These are phyloP conservation scores for Candida schatavii DNA, from an alignment of 805 yeast species.

Conservation along the genomic window DNA sequence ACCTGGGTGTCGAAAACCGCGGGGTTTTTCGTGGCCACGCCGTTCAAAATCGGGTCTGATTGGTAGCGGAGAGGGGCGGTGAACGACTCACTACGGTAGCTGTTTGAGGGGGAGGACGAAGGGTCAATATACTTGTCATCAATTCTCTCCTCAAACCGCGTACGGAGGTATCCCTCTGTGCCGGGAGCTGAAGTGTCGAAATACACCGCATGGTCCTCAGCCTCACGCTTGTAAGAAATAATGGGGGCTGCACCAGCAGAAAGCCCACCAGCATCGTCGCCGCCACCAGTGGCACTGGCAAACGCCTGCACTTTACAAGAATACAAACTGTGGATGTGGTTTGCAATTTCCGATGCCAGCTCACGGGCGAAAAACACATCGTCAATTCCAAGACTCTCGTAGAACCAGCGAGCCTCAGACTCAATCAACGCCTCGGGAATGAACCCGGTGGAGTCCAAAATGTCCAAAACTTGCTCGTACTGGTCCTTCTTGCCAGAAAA, in stretches of 20 bases:
- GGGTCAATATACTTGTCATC: constrained; percentile 79
- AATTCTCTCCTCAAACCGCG: constrained; percentile 65
- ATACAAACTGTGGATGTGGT: constrained; percentile 83
- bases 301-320: constrained; percentile 91
- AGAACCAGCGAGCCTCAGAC: constrained; percentile 86
- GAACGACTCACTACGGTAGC: constrained; percentile 75
- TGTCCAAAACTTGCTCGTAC: constrained; percentile 75
- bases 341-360: constrained; percentile 72
- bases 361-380: constrained; percentile 90
- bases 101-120: constrained; percentile 31
- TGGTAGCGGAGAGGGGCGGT: constrained; percentile 57
- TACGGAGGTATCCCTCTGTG: constrained; percentile 33
- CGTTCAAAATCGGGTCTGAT: constrained; percentile 44
- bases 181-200: constrained; percentile 71
- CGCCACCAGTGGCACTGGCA: constrained; percentile 48
- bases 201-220: constrained; percentile 84
- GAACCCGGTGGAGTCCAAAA: constrained; percentile 78
- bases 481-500: constrained; percentile 82
- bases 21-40: constrained; percentile 32
- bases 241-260: constrained; percentile 38
- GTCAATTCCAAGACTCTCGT: constrained; percentile 82
- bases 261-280: constrained; percentile 15
- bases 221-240: constrained; percentile 77
- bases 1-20: constrained; percentile 41
- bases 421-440: constrained; percentile 87